Evolutionary conservation across 257 asterid genomes (phyloP).

Genomic region (Fraxinus cuspidata): DNA sequence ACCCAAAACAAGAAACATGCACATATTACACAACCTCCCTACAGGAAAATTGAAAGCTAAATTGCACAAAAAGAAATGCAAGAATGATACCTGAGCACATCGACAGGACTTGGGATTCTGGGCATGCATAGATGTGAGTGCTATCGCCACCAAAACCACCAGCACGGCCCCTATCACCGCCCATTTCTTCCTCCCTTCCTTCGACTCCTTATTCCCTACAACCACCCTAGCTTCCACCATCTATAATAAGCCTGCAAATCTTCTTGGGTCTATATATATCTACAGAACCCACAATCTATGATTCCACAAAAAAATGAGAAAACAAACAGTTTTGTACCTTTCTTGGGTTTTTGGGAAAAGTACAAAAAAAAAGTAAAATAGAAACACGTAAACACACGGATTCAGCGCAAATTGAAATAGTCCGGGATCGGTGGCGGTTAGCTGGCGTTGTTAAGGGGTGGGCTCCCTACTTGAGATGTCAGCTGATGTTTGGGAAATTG

Average conservation of each 20-base stretch:
- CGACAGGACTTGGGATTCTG: conserved; percentile 57
- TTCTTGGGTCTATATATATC: neutral
- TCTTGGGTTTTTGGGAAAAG: conserved; percentile 1
- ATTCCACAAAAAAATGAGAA: conserved; percentile 19
- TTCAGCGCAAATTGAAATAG: conserved; percentile 23
- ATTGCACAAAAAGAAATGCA: neutral
- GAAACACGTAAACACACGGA: conserved; percentile 21
- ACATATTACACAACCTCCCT: neutral
- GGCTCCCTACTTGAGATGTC: conserved; percentile 2
- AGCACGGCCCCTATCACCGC: conserved; percentile 50
- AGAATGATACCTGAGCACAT: conserved; percentile 63
- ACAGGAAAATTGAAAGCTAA: conserved; percentile 14
- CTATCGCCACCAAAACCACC: conserved; percentile 54
- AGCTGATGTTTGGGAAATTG: conserved; percentile 12
- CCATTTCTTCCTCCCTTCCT: conserved; percentile 48
- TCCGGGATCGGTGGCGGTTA: conserved; percentile 20
- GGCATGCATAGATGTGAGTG: conserved; percentile 40
- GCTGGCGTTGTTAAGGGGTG: neutral
- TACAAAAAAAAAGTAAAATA: conserved; percentile 16
- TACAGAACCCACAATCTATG: conserved; percentile 22
- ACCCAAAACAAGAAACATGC: neutral
- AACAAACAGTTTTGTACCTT: neutral
- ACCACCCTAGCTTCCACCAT: conserved; percentile 74
- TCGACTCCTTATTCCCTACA: conserved; percentile 34
- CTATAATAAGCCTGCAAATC: conserved; percentile 21